Conservation (phyloP, 352 stramenopile genomes). For the Phytophthora foliorum region DNA sequence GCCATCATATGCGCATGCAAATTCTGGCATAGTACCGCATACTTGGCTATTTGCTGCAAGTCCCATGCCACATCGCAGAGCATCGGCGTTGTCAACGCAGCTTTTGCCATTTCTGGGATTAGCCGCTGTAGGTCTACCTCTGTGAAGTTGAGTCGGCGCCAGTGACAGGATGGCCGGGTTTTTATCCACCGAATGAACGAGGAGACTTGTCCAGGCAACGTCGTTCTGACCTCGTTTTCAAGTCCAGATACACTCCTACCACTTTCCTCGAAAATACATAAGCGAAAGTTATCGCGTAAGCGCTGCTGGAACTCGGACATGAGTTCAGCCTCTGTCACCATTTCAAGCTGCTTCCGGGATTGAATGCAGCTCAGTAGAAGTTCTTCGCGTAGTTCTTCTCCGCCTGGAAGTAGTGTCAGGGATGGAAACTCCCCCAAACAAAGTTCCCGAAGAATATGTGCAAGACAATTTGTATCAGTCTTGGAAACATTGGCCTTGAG, state of each 20-base stretch:
- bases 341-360: conserved; percentile 35
- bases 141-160: conserved; percentile 27
- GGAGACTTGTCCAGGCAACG: background rate
- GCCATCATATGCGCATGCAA: conserved; percentile 21
- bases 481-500: background rate
- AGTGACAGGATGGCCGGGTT: conserved; percentile 33
- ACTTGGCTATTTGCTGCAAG: conserved; percentile 7
- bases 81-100: conserved; percentile 10
- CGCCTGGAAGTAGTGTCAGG: conserved; percentile 39
- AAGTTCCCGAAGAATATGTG: conserved; percentile 45
- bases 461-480: conserved; percentile 12
- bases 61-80: conserved; percentile 18
- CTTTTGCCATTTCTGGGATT: conserved; percentile 21
- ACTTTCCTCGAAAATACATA: conserved; percentile 49
- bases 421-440: conserved; percentile 47
- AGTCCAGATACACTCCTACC: background rate
- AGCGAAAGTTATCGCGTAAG: conserved; percentile 51
- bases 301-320: conserved; percentile 40
- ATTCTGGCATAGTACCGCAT: conserved; percentile 18
- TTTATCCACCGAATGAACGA: conserved; percentile 28
- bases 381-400: conserved; percentile 44
- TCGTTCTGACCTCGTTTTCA: background rate
- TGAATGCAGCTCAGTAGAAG: conserved; percentile 50
- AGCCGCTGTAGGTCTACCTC: conserved; percentile 14
- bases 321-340: conserved; percentile 46